Conservation (phyloP, 1,284 basidiomycete species). For the Leccinum colubrinum region DNA sequence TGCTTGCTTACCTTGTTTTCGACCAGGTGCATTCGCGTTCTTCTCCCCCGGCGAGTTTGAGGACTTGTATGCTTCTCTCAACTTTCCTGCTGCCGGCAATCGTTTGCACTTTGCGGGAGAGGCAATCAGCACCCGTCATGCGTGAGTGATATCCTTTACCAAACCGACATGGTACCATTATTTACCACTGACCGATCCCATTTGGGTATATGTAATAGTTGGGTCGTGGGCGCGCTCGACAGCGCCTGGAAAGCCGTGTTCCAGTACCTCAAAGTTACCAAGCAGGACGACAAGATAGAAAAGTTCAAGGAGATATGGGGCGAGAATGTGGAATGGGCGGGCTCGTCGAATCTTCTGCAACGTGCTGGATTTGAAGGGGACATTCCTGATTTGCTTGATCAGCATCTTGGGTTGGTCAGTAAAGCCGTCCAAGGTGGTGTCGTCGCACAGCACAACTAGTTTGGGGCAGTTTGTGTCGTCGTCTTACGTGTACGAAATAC, state of each 20-base stretch:
- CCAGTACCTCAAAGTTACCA: conserved; percentile 11
- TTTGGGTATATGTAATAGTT: conserved; percentile 2
- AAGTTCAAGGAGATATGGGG: conserved; percentile 15
- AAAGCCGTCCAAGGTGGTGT: neutral
- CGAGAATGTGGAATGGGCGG: conserved; percentile 13
- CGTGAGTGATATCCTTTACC: conserved; percentile 10
- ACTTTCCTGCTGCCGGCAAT: conserved; percentile 10
- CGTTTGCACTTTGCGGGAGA: conserved; percentile 23
- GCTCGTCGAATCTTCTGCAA: neutral
- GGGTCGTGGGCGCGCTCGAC: conserved; percentile 19
- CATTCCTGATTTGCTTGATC: conserved; percentile 1
- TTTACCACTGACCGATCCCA: neutral
- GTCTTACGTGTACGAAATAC: no score
- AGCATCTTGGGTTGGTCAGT: neutral
- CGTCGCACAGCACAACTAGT: neutral
- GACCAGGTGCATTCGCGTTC: conserved; percentile 18
- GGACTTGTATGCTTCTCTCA: conserved; percentile 15
- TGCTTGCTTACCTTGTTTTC: neutral
- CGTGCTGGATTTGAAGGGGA: neutral
- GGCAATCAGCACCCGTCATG: conserved; percentile 21
- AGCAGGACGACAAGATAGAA: neutral
- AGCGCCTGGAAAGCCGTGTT: conserved; percentile 18
- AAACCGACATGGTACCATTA: neutral
- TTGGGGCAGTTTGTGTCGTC: no score
- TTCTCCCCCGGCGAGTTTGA: conserved; percentile 22